phyloP scores from a whole-genome alignment of 208 protist genomes.

The Strigomonas culicis region DNA sequence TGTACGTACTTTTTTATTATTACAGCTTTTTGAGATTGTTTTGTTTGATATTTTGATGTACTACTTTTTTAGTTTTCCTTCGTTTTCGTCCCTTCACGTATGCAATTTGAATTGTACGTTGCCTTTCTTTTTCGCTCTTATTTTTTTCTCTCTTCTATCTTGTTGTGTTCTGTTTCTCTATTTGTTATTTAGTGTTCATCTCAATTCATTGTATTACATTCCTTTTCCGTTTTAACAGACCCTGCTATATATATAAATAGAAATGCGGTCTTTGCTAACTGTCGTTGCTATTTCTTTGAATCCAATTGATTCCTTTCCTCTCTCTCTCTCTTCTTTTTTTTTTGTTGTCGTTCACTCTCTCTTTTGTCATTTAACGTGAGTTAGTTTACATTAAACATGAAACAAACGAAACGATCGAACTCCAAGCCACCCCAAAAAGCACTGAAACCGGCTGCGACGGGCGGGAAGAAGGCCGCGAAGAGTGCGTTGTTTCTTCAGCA shows the following conservation, averaged over 20 bases:
- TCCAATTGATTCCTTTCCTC: neutral
- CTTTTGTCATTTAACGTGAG: constrained; percentile 4
- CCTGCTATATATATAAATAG: too few species aligned
- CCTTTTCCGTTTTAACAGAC: constrained; percentile 8
- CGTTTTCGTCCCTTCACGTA: neutral
- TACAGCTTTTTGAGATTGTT: neutral
- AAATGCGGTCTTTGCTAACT: too few species aligned
- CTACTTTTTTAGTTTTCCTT: neutral
- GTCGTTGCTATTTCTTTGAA: constrained; percentile 5
- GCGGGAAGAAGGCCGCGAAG: neutral
- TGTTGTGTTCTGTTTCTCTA: neutral
- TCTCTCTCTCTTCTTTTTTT: neutral
- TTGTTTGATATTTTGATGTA: neutral
- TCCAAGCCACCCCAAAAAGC: neutral
- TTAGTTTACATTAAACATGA: neutral
- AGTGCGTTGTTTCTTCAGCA: too few species aligned
- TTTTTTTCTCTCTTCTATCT: neutral
- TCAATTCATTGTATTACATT: neutral
- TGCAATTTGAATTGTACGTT: neutral
- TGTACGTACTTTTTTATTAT: neutral
- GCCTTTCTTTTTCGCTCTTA: neutral
- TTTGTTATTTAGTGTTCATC: neutral
- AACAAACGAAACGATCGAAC: neutral
- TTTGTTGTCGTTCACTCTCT: constrained; percentile 7
- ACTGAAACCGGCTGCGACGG: neutral